Conservation (phyloP, 139 green algal species). For the Zygnema cylindricum region DNA sequence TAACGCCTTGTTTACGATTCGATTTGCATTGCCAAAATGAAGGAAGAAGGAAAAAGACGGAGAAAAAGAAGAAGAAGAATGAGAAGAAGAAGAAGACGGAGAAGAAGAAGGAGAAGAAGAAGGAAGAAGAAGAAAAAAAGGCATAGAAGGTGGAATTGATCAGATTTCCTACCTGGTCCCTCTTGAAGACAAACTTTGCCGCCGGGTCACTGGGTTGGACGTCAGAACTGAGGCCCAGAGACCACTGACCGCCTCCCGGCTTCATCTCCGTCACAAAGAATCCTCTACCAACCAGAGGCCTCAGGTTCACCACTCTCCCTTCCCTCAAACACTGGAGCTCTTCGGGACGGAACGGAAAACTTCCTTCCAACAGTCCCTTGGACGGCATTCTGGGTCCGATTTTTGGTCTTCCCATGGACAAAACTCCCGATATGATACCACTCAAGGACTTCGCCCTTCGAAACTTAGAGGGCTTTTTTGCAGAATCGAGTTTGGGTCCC, state of each 20-base stretch:
- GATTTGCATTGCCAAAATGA: too few species aligned
- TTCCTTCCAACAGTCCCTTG: not conserved
- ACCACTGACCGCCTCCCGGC: not conserved
- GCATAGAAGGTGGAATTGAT: too few species aligned
- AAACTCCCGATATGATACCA: not conserved
- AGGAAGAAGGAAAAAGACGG: too few species aligned
- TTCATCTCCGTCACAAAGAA: not conserved
- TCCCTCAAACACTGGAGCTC: not conserved
- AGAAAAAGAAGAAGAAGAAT: too few species aligned
- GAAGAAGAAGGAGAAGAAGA: too few species aligned
- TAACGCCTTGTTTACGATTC: too few species aligned
- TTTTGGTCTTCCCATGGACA: not conserved
- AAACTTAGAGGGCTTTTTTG: not conserved
- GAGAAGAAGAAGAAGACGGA: too few species aligned
- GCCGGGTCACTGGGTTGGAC: not conserved
- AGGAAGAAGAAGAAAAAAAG: too few species aligned
- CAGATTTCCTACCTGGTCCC: not conserved
- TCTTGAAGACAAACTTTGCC: not conserved
- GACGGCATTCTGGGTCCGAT: not conserved
- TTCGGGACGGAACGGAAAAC: not conserved
- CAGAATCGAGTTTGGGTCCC: not conserved
- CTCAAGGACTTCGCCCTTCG: not conserved
- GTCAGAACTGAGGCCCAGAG: not conserved
- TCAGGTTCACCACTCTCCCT: not conserved
- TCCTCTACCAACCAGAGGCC: not conserved